phyloP scores from a whole-genome alignment of 345 rosid species.

The Aethionema arabicum region DNA sequence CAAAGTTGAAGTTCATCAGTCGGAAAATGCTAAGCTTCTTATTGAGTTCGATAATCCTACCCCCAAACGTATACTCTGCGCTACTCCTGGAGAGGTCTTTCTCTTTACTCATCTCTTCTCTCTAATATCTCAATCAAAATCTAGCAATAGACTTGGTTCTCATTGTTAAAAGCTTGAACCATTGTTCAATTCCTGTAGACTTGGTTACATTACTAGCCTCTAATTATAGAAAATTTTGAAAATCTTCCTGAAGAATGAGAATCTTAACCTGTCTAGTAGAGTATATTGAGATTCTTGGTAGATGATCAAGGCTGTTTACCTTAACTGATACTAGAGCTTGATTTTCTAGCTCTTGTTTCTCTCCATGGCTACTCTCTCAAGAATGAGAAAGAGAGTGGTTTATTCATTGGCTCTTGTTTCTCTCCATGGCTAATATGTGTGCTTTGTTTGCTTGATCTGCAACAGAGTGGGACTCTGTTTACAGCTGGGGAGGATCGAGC shows the following conservation, averaged over 20 bases:
- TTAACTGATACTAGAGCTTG: background rate
- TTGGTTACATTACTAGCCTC: background rate
- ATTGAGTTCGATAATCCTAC: slow-evolving; percentile 52
- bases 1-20: slow-evolving; percentile 69
- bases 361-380: background rate
- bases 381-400: no score
- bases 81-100: slow-evolving; percentile 73
- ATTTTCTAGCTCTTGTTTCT: background rate
- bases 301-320: background rate
- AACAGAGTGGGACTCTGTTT: slow-evolving; percentile 70
- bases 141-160: no score
- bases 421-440: slow-evolving; percentile 10
- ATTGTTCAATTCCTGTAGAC: background rate
- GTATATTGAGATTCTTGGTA: slow-evolving; percentile 7
- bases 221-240: background rate
- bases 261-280: background rate
- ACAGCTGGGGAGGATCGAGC: slow-evolving; percentile 87
- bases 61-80: slow-evolving; percentile 69
- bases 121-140: background rate
- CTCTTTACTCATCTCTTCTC: slow-evolving; percentile 10
- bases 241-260: background rate
- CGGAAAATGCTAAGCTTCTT: slow-evolving; percentile 81
- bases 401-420: no score
- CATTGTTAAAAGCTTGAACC: background rate
- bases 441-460: slow-evolving; percentile 17